phyloP scores from a whole-genome alignment of 2,329 filamentous ascomycete genomes.

The Sporothrix inflata region DNA sequence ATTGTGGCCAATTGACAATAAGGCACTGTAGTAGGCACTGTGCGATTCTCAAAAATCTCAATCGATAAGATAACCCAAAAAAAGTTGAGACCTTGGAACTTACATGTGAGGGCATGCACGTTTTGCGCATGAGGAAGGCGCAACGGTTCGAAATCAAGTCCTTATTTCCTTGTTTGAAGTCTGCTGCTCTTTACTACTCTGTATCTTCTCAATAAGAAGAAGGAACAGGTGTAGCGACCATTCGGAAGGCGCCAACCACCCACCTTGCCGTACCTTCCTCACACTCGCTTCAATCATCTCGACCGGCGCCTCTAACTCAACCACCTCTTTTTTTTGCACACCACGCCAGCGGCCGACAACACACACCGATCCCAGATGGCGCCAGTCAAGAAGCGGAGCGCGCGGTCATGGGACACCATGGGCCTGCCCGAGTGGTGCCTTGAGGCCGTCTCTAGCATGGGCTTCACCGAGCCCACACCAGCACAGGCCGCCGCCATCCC shows the following conservation, averaged over 20 bases:
- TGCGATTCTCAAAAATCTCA: not conserved
- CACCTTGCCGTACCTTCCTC: not conserved
- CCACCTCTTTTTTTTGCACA: not conserved
- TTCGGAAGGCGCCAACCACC: not conserved
- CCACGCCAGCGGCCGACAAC: not conserved
- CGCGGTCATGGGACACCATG: constrained; percentile 67
- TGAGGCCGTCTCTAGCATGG: constrained; percentile 81
- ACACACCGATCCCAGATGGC: constrained; percentile 36
- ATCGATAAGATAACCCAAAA: constrained; percentile 31
- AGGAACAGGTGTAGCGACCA: not conserved
- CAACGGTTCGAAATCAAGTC: not conserved
- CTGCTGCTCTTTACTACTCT: not conserved
- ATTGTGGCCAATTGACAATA: not conserved
- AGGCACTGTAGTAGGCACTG: constrained; percentile 9
- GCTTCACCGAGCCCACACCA: constrained; percentile 73
- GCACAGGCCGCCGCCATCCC: constrained; percentile 93
- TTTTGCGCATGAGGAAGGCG: constrained; percentile 19
- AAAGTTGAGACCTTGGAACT: constrained; percentile 22
- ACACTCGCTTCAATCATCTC: not conserved
- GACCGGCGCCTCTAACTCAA: not conserved
- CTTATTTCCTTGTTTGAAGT: not conserved
- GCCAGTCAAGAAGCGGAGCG: constrained; percentile 46
- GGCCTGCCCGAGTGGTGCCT: constrained; percentile 80
- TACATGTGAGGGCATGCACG: not conserved
- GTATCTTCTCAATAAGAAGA: not conserved